phyloP scores from a whole-genome alignment of 176 grass and related monocot genomes.

The Guadua angustifolia region DNA sequence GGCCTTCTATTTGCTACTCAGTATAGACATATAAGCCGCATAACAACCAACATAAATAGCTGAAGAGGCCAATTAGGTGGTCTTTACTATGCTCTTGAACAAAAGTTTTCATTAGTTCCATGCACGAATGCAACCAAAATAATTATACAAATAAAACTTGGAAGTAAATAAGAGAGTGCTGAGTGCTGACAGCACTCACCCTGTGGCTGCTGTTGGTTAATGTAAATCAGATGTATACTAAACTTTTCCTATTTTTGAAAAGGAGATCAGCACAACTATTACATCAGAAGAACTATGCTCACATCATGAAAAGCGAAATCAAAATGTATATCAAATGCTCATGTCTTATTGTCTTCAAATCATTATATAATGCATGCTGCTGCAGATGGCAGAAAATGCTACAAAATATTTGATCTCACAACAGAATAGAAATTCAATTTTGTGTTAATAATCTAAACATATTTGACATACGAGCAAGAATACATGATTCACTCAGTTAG shows the following conservation, averaged over 20 bases:
- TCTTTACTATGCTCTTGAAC: constrained; percentile 8
- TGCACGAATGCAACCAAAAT: constrained; percentile 23
- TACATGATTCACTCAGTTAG: constrained; percentile 9
- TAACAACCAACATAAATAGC: neutral
- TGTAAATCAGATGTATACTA: neutral
- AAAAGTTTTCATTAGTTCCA: neutral
- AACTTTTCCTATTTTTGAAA: constrained; percentile 3
- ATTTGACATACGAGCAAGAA: constrained; percentile 21
- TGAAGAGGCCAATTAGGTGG: neutral
- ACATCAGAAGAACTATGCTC: neutral
- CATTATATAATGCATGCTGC: neutral
- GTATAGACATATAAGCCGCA: constrained; percentile 23
- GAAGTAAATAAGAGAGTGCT: constrained; percentile 14
- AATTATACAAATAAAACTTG: constrained; percentile 7
- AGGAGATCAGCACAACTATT: neutral
- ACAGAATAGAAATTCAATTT: constrained; percentile 22
- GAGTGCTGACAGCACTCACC: neutral
- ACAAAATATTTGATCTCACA: constrained; percentile 13
- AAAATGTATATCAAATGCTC: constrained; percentile 19
- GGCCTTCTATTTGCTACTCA: constrained; percentile 11
- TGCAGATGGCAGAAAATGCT: constrained; percentile 11
- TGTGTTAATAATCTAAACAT: constrained; percentile 13
- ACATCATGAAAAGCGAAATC: constrained; percentile 7
- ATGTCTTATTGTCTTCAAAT: constrained; percentile 15
- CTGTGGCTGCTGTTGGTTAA: constrained; percentile 11